A percentile compares a stretch with the other conserved stretches of the same genome.
phyloP scores from a whole-genome alignment of 345 rosid species.

The Tarenaya hassleriana region DNA sequence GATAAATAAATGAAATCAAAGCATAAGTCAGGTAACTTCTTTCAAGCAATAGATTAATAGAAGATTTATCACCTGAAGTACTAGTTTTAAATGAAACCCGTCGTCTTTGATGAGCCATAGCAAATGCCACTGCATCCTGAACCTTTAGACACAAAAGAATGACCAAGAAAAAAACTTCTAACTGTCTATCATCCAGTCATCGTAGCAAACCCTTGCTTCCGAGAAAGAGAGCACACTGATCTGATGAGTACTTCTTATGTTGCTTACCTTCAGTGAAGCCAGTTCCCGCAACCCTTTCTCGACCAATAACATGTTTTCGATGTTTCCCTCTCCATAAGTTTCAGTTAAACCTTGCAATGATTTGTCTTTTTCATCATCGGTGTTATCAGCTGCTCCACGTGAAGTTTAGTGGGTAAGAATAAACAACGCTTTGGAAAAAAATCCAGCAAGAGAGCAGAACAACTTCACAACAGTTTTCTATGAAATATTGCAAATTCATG shows the following conservation, averaged over 20 bases:
- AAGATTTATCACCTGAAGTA: conserved; percentile 32
- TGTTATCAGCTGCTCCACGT: conserved; percentile 39
- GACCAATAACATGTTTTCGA: conserved; percentile 75
- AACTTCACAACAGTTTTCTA: too few relatives aligned
- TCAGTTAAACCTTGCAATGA: conserved; percentile 34
- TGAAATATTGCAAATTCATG: background rate
- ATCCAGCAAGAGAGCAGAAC: background rate
- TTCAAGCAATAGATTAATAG: background rate
- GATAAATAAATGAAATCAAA: too few relatives aligned
- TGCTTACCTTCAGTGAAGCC: conserved; percentile 64
- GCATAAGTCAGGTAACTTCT: background rate
- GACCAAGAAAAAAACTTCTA: background rate
- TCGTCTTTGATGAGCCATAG: conserved; percentile 68
- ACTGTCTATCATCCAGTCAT: background rate
- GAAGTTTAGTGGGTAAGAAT: too few relatives aligned
- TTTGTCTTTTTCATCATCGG: conserved; percentile 40
- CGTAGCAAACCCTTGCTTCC: background rate
- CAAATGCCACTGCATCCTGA: conserved; percentile 65
- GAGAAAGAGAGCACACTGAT: background rate
- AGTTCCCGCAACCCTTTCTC: conserved; percentile 88
- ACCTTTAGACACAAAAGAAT: conserved; percentile 24
- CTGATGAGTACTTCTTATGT: conserved; percentile 16
- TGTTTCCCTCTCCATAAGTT: conserved; percentile 50
- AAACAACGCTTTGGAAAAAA: background rate
- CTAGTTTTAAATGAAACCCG: conserved; percentile 35